Base-by-base conservation (phyloP, 108 stramenopile species). In the Cylindrotheca closterium region DNA sequence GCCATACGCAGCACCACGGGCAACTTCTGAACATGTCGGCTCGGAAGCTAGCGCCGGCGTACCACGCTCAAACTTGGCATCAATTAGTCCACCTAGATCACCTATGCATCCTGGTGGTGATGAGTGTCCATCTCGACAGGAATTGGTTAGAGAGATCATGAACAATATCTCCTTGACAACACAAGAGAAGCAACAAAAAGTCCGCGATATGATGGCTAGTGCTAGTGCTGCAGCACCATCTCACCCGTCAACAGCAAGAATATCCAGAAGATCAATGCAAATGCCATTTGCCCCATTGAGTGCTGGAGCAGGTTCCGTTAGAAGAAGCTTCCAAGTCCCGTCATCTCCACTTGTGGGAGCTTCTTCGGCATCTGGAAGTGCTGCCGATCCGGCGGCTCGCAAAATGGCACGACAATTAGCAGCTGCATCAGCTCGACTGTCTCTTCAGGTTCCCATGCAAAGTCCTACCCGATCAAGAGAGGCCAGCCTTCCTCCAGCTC, bases 131-230 rank as follows among this genome's bases (percentile, higher is more conserved):
- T n/a, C n/a, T n/a, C n/a, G n/a, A n/a, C 61, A 63, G 26, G 61
- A 29, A n/a, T 30, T 63, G 1, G 5, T 63, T 47, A 17, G 60
- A 26, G 58, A 52, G 27, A 59, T 74, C 29, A 65, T 74, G 73
- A 67, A 47, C 29, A 56, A 72, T 33, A 37, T 31, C 1, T 24
- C 62, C 2, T 42, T 78, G 33, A 30, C 67, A 25, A 21, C 65
- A n/a, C 31, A 47, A 12, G 65, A 63, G 37, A 63, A 50, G 51
- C 68, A 79, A 52, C 7, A 42, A 1, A 31, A 33, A 30, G 65
- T 79, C 27, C 77, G 69, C 33, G 31, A 68, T 24, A 78, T 78
- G 27, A 51, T 78, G 71, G 26, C 53, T 0, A 65, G 56, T 0
- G 46, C 23, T 24, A 63, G 23, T 2, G 2, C 27, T 27, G 28